Evolutionary conservation across 495 filamentous ascomycete genomes (phyloP), one percentile per base, ranked within the genome.

Genomic region (Tuber umbilicatum): DNA sequence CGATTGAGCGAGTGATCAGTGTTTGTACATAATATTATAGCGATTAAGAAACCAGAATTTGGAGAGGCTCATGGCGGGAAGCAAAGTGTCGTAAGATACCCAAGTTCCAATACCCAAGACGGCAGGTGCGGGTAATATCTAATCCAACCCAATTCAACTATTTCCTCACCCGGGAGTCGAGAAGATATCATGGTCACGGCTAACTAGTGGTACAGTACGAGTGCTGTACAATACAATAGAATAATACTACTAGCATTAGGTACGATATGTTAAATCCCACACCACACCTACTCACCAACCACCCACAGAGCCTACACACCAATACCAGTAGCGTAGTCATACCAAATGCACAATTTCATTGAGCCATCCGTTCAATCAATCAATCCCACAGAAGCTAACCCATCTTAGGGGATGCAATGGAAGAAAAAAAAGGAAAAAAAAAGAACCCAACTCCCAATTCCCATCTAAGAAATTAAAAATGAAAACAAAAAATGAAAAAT

Each of bases 361-460:
- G 6, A 60, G 50, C n/a, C 50, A 50, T 47, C 21, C 45, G 19
- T 47, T 47, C 45, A 4, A n/a, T 9, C 9, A 5, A n/a, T n/a
- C 47, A 60, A 60, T 60, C n/a, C 50, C 23, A 60, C n/a, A 27
- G 50, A 60, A 27, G 17, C 55, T 19, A 31, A 19, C 23, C 23
- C 7, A 27, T 3, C 55, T 31, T 27, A 45, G 21, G 21, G 5
- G 5, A 39, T 42, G 41, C 2, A 10, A 42, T 42, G 14, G 9
- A 16, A 42, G 9, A 10, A 42, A 42, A 10, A 64, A 64, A 31
- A 31, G 2, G 17, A 35, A 6, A 19, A 17, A 64, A 35, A 31
- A 64, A 64, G 27, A 64, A 64, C 55, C 55, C 14, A 64, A 64
- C 55, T 64, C 55, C 55, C 55, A 3, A 64, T 35, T 64, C 55